A percentile compares a stretch with the other conserved stretches of the same genome.
phyloP scores from a whole-genome alignment of 805 yeast genomes.

The Metschnikowia reukaufii region DNA sequence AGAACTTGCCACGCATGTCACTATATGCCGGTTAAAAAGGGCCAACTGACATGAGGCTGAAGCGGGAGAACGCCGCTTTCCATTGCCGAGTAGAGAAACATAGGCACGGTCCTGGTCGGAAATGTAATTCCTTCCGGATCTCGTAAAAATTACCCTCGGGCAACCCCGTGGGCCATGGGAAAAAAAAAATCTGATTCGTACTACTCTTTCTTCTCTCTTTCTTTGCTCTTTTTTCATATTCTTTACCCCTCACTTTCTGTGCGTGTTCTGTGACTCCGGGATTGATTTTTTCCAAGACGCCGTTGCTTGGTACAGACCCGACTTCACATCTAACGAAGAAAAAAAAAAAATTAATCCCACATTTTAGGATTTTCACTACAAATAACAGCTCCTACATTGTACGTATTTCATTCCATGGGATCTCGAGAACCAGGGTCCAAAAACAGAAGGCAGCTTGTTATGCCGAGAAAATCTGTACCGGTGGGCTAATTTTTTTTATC shows the following conservation, averaged over 20 bases:
- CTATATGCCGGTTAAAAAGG: slow-evolving; percentile 1
- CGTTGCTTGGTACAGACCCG: slow-evolving; percentile 1
- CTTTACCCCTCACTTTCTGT: slow-evolving; percentile 2
- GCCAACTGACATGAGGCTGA: slow-evolving; percentile 8
- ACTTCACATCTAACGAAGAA: too few species aligned
- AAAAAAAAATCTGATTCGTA: background rate
- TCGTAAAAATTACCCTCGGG: slow-evolving; percentile 5
- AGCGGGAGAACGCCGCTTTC: background rate
- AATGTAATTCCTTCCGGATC: slow-evolving; percentile 2
- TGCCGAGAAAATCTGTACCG: background rate
- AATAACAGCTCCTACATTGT: background rate
- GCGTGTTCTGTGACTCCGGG: background rate
- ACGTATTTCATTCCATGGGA: background rate
- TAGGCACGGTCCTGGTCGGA: background rate
- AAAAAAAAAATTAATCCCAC: too few species aligned
- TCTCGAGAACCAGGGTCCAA: background rate
- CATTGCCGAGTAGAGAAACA: background rate
- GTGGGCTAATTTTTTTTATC: background rate
- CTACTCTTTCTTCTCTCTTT: background rate
- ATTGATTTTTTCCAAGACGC: background rate
- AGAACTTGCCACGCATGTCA: background rate
- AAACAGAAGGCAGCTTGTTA: background rate
- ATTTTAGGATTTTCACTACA: background rate
- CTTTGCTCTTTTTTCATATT: background rate
- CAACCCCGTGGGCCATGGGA: background rate